These are phyloP conservation scores for Clausena lansium DNA, from an alignment of 345 rosid species.

Conservation along the genomic window DNA sequence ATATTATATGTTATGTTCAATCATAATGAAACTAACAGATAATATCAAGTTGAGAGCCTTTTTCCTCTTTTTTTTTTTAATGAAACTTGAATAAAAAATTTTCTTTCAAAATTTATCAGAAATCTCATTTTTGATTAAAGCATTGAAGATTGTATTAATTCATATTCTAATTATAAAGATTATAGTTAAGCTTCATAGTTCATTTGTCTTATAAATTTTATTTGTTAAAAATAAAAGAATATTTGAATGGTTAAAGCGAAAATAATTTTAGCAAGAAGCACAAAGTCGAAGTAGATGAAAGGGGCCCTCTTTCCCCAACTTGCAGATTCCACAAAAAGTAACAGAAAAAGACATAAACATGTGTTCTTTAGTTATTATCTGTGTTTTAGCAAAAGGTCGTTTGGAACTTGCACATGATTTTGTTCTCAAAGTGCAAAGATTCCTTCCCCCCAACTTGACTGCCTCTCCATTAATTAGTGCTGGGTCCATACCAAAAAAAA, in stretches of 20 bases:
- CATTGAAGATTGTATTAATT: not conserved
- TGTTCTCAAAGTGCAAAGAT: slow-evolving; percentile 3
- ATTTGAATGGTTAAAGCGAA: not conserved
- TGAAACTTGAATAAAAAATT: too few species aligned
- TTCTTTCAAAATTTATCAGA: too few species aligned
- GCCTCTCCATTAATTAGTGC: slow-evolving; percentile 14
- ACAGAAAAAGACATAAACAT: not conserved
- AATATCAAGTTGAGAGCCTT: too few species aligned
- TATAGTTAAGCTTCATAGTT: too few species aligned
- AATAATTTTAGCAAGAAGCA: not conserved
- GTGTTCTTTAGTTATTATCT: not conserved
- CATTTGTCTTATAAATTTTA: too few species aligned
- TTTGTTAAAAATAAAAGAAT: not conserved
- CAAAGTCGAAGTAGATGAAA: not conserved
- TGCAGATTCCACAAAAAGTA: slow-evolving; percentile 18
- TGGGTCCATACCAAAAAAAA: slow-evolving; percentile 11
- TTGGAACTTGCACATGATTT: not conserved
- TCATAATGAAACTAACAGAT: too few species aligned
- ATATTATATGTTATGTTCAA: too few species aligned
- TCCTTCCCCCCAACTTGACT: slow-evolving; percentile 26
- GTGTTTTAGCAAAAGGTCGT: not conserved
- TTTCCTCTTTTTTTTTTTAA: too few species aligned
- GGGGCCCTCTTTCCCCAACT: not conserved
- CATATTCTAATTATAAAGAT: too few species aligned
- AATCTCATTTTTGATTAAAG: too few species aligned